Conservation (phyloP, 371 early-diverging fungal species). For the Mucor mucedo region DNA sequence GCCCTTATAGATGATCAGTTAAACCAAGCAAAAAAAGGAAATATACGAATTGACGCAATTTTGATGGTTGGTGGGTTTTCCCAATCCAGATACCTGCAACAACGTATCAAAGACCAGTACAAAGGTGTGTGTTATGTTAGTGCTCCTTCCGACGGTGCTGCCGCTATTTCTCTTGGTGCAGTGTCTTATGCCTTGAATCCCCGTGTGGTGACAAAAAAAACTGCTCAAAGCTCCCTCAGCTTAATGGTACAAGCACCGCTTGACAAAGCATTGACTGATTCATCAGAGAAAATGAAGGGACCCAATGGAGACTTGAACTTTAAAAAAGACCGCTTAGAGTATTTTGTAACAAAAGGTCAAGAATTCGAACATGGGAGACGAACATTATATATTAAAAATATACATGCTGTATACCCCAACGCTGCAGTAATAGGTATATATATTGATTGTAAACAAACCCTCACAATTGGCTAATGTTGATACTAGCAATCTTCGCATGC, state of each 20-base stretch:
- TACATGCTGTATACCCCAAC: not conserved
- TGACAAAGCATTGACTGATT: not conserved
- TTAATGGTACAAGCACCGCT: not conserved
- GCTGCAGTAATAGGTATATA: conserved; percentile 2
- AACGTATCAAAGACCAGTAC: conserved; percentile 6
- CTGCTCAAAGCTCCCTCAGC: conserved; percentile 26
- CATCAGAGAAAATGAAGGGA: not conserved
- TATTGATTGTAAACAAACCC: no score
- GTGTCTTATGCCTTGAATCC: conserved; percentile 45
- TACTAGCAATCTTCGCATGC: not conserved
- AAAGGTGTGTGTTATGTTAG: conserved; percentile 19
- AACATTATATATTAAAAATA: not conserved
- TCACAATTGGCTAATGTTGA: not conserved
- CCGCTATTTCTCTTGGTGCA: conserved; percentile 33
- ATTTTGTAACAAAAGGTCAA: conserved; percentile 2
- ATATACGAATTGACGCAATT: not conserved
- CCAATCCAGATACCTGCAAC: conserved; percentile 7
- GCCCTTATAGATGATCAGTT: conserved; percentile 23
- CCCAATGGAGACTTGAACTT: no score
- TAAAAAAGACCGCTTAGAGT: not conserved
- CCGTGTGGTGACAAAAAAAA: conserved; percentile 13
- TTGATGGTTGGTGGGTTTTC: conserved; percentile 4
- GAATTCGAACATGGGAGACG: not conserved
- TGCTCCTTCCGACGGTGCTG: conserved; percentile 29
- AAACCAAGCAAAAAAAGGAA: conserved; percentile 9